phyloP scores from a whole-genome alignment of 768 basidiomycete species.

The Galerina sulciceps region DNA sequence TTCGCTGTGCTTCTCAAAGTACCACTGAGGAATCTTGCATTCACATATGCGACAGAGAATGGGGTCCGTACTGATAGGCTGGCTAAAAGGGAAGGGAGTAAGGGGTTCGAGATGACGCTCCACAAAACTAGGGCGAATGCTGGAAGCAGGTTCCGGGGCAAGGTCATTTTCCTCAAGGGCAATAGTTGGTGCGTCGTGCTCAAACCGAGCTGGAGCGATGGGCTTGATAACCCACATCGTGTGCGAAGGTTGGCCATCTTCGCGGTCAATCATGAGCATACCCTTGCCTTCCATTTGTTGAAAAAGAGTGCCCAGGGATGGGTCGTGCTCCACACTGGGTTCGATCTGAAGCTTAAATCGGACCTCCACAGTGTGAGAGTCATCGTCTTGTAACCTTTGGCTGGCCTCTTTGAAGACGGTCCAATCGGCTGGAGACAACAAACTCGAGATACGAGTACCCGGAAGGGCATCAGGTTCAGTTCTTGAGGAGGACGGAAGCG shows the following conservation, averaged over 20 bases:
- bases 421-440: conserved; percentile 81
- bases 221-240: conserved; percentile 99
- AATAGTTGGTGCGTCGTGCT: conserved; percentile 67
- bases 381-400: conserved; percentile 83
- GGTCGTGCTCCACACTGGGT: conserved; percentile 61
- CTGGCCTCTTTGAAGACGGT: conserved; percentile 88
- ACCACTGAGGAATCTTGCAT: conserved; percentile 96
- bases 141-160: conserved; percentile 44
- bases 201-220: conserved; percentile 69
- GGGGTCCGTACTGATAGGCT: conserved; percentile 78
- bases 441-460: conserved; percentile 79
- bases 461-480: conserved; percentile 80
- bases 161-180: conserved; percentile 55
- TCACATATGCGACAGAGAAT: conserved; percentile 99
- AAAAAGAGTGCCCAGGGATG: conserved; percentile 57
- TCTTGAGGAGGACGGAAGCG: conserved; percentile 41
- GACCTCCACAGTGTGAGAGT: conserved; percentile 93
- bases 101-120: conserved; percentile 48
- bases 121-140: conserved; percentile 39
- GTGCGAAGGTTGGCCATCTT: conserved; percentile 86
- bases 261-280: conserved; percentile 96
- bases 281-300: conserved; percentile 97
- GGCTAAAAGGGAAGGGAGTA: conserved; percentile 76
- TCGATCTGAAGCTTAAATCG: conserved; percentile 85
- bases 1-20: conserved; percentile 99